Evolutionary conservation across 306 rosid species (phyloP), one percentile per base, ranked within the genome.

Genomic region (Canavalia ensiformis): DNA sequence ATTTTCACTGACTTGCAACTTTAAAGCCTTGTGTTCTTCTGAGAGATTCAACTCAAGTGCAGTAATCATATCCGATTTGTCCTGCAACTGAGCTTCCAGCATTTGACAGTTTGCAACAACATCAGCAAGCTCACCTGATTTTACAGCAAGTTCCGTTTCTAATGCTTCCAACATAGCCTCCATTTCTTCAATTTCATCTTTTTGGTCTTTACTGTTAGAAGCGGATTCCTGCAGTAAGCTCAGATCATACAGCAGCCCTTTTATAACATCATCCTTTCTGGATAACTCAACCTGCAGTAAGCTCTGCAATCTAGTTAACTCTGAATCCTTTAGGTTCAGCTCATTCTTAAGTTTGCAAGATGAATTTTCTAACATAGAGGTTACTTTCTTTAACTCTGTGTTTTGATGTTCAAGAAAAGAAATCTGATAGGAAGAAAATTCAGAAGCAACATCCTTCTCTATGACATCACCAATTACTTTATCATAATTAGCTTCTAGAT

Each of bases 161-260:
- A 93, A 77, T 74, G 84, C 88, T 62, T 85, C 90, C 71, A 93
- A 69, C 41, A 89, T 89, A 76, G 86, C 88, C 63, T 78, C 71
- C 73, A 89, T 80, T 64, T 88, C 90, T 45, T 88, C 93, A 73
- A 90, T 80, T 75, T 93, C 94, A 76, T 91, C 99, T 72, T 89
- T 90, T 65, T 88, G 88, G 82, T 95, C 99, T 85, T 91, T 90
- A 29, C 72, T 87, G 76, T 84, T 90, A 13, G 99, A 91, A 47
- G 99, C 93, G 44, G 99, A 89, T 87, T 95, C 99, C 85, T 95
- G 99, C 85, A 95, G 87, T 90, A 95, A 88, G 84, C 99, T 93
- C 74, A 93, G 82, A 84, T 95, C 99, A 70, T 93, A 95, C 65
- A 89, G 62, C 84, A 95, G 76, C 62, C 99, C 99, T 52, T 85